Conservation (phyloP, 2,329 filamentous ascomycete genomes). For the Bipolaris victoriae region DNA sequence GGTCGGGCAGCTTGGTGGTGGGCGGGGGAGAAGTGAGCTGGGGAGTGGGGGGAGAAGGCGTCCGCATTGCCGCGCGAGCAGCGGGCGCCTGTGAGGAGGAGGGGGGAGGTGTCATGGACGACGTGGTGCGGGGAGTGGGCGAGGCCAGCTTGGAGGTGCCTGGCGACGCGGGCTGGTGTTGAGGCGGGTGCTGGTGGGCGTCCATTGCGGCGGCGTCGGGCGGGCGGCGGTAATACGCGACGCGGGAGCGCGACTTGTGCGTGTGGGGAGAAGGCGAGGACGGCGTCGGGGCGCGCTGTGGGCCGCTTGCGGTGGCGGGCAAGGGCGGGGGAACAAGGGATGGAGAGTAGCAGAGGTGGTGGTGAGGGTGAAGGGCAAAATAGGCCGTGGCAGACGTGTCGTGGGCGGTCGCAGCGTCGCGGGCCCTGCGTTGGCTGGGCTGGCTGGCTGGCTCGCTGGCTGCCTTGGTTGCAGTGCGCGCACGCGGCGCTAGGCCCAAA, state of each 20-base stretch:
- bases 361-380: constrained; percentile 13
- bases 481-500: constrained; percentile 11
- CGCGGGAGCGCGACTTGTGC: constrained; percentile 35
- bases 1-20: constrained; percentile 43
- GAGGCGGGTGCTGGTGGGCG: constrained; percentile 25
- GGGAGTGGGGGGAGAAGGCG: constrained; percentile 59
- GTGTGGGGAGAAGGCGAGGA: constrained; percentile 5
- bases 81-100: constrained; percentile 61
- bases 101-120: constrained; percentile 68
- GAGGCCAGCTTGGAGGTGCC: constrained; percentile 42
- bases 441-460: background rate
- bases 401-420: background rate
- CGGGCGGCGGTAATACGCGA: constrained; percentile 29
- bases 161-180: constrained; percentile 31
- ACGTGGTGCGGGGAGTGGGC: constrained; percentile 53
- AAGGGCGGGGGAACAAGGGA: constrained; percentile 14
- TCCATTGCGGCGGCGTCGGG: constrained; percentile 37
- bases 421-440: constrained; percentile 6
- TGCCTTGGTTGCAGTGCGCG: background rate
- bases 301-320: no score
- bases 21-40: constrained; percentile 59
- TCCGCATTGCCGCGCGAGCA: constrained; percentile 50
- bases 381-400: constrained; percentile 23
- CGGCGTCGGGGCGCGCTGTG: constrained; percentile 11
- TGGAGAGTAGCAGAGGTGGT: constrained; percentile 3